These are phyloP conservation scores for Chaetomium sp. DNA, from an alignment of 2,329 filamentous ascomycete species.

Conservation along the genomic window DNA sequence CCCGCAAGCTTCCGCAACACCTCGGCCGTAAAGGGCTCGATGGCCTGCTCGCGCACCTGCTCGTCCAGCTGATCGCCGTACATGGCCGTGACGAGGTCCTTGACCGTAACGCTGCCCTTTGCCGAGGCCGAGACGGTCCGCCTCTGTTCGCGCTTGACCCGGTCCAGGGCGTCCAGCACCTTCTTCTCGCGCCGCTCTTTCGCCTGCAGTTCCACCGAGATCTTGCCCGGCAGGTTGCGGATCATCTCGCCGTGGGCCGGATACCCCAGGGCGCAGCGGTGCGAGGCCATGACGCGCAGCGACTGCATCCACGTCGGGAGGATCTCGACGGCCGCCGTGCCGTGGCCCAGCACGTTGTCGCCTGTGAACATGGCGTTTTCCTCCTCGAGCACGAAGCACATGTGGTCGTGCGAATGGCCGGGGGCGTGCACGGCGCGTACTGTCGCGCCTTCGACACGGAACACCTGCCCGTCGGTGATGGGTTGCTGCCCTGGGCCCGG, in stretches of 20 bases:
- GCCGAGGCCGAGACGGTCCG: too few species aligned
- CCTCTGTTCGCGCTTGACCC: neutral
- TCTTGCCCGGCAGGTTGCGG: constrained; percentile 32
- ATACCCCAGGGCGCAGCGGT: constrained; percentile 35
- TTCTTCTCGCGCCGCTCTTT: constrained; percentile 36
- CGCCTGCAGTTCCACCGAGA: constrained; percentile 30
- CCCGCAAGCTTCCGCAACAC: constrained; percentile 37
- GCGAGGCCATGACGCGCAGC: constrained; percentile 15
- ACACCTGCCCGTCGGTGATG: constrained; percentile 46
- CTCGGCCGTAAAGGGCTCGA: constrained; percentile 40
- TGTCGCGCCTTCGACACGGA: constrained; percentile 55
- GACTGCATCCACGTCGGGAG: constrained; percentile 44
- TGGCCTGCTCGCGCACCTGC: constrained; percentile 29
- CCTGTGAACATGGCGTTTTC: constrained; percentile 81
- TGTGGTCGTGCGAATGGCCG: constrained; percentile 76
- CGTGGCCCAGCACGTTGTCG: constrained; percentile 83
- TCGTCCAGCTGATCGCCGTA: constrained; percentile 35
- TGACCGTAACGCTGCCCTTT: constrained; percentile 33
- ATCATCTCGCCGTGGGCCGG: constrained; percentile 40
- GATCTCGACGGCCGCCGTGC: constrained; percentile 79
- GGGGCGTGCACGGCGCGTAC: constrained; percentile 56
- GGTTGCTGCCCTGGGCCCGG: constrained; percentile 26
- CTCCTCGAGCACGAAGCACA: constrained; percentile 70
- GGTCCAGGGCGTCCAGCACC: constrained; percentile 31
- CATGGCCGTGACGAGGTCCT: constrained; percentile 37